phyloP scores from a whole-genome alignment of 495 filamentous ascomycete genomes.

The Lasiosphaeriaceae sp. region DNA sequence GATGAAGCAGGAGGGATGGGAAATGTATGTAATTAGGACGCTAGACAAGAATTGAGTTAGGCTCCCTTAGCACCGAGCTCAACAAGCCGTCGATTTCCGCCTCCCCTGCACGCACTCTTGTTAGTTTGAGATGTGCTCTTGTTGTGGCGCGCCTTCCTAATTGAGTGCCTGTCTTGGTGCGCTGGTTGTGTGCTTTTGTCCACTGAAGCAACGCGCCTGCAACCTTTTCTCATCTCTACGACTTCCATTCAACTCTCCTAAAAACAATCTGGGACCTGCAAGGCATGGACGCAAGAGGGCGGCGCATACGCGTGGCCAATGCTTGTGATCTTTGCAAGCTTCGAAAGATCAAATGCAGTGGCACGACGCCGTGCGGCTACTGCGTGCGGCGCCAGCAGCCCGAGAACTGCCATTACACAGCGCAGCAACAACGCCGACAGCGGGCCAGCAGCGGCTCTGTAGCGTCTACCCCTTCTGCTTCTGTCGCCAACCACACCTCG shows the following conservation, averaged over 20 bases:
- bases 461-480: not conserved
- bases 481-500: not conserved
- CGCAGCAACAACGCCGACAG: conserved; percentile 12
- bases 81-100: not conserved
- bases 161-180: not conserved
- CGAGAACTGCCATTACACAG: conserved; percentile 25
- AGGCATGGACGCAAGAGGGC: conserved; percentile 22
- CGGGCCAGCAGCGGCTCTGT: not conserved
- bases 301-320: conserved; percentile 32
- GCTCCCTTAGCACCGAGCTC: not conserved
- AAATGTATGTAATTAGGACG: no score
- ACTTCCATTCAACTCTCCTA: not conserved
- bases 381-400: conserved; percentile 25
- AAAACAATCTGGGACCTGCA: conserved; percentile 12
- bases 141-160: not conserved
- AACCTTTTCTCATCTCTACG: no score
- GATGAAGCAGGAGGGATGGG: no score
- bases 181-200: no score
- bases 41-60: not conserved
- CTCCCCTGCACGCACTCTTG: not conserved
- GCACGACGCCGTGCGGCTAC: conserved; percentile 32
- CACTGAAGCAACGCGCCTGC: no score
- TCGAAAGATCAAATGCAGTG: conserved; percentile 42
- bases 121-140: not conserved
- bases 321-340: conserved; percentile 45